Evolutionary conservation across 108 stramenopile species (phyloP).

Genomic region (Schizochytrium sp.): DNA sequence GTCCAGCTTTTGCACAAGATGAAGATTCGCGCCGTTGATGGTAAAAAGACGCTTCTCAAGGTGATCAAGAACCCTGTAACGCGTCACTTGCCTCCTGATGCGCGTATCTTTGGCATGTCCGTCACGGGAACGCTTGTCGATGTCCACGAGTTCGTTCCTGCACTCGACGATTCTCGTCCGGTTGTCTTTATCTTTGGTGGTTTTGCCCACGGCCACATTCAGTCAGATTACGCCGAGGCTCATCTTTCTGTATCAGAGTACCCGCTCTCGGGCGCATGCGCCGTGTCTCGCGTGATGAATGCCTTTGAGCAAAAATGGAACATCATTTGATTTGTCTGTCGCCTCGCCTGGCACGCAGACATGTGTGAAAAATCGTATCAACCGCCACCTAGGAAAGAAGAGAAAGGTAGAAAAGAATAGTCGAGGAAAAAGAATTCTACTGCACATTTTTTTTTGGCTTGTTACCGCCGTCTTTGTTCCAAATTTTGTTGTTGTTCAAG

Average conservation of each 20-base stretch:
- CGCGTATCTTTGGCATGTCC: constrained; percentile 60
- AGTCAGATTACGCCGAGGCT: constrained; percentile 81
- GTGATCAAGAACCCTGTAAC: constrained; percentile 96
- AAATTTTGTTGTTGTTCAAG: no score
- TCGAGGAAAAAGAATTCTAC: no score
- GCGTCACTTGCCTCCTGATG: constrained; percentile 84
- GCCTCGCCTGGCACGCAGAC: no score
- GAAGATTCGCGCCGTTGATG: constrained; percentile 85
- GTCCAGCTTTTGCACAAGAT: constrained; percentile 97
- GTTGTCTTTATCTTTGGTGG: constrained; percentile 90
- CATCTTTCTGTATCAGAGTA: constrained; percentile 86
- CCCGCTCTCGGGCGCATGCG: constrained; percentile 84
- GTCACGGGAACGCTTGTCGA: constrained; percentile 69
- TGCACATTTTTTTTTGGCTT: no score
- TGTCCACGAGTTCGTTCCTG: constrained; percentile 65
- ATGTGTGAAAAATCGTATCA: no score
- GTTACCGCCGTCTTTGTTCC: no score
- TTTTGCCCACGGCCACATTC: constrained; percentile 85
- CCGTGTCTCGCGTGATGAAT: constrained; percentile 73
- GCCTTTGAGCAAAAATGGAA: constrained; percentile 91
- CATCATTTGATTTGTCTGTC: constrained; percentile 54
- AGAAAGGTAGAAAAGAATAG: no score
- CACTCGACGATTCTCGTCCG: constrained; percentile 63
- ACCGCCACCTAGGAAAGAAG: no score
- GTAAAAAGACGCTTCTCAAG: constrained; percentile 74